phyloP scores from a whole-genome alignment of 768 basidiomycete genomes.

The Cystofilobasidium bisporidii region DNA sequence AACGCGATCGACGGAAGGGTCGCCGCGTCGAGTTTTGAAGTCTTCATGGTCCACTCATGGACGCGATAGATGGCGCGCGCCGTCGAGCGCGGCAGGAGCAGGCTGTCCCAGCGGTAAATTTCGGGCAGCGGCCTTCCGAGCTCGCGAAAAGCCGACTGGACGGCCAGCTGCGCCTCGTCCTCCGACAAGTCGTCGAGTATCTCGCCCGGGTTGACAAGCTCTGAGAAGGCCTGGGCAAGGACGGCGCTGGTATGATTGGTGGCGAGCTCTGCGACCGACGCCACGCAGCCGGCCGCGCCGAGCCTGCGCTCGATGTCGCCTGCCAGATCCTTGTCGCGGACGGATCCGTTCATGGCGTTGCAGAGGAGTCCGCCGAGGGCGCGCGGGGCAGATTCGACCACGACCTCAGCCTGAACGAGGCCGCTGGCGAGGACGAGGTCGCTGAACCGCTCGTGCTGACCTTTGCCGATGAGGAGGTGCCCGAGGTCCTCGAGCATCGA shows the following conservation, averaged over 20 bases:
- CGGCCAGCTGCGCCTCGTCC: not conserved
- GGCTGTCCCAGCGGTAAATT: conserved; percentile 7
- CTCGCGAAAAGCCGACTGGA: not conserved
- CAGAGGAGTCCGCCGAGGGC: conserved; percentile 7
- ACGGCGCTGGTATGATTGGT: conserved; percentile 1
- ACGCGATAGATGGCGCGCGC: conserved; percentile 35
- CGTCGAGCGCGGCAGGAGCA: conserved; percentile 13
- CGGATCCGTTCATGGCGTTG: not conserved
- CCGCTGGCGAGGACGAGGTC: conserved; percentile 57
- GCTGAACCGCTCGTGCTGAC: conserved; percentile 44
- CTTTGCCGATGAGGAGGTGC: conserved; percentile 50
- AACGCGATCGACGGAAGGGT: conserved; percentile 48
- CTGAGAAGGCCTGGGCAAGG: conserved; percentile 10
- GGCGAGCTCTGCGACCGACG: conserved; percentile 1
- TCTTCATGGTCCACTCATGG: conserved; percentile 51
- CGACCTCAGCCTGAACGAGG: conserved; percentile 47
- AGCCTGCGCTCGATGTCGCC: not conserved
- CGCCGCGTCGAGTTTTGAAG: not conserved
- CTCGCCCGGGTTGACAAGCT: conserved; percentile 13
- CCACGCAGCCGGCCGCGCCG: not conserved
- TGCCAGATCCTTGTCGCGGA: not conserved
- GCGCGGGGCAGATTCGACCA: conserved; percentile 45
- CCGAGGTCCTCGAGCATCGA: conserved; percentile 48
- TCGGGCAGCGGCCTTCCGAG: conserved; percentile 4
- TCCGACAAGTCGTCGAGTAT: not conserved